These are phyloP conservation scores for Aspergillus conjunctus DNA, from an alignment of 495 filamentous ascomycete species.

Conservation along the genomic window DNA sequence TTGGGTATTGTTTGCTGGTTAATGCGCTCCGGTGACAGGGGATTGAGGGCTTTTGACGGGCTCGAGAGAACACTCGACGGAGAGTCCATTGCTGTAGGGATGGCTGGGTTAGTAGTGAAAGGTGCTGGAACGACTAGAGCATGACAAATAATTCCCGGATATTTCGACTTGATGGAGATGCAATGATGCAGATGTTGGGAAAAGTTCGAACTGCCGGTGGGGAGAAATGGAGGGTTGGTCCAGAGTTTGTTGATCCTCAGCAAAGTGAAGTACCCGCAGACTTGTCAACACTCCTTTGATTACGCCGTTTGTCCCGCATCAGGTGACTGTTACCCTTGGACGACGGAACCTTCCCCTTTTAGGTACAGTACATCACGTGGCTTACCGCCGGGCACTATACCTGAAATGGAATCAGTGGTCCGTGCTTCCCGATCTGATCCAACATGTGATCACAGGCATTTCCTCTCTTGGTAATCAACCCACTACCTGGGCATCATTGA, in stretches of 20 bases:
- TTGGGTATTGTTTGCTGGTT: constrained; percentile 64
- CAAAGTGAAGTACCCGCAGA: constrained; percentile 39
- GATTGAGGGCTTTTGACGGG: constrained; percentile 62
- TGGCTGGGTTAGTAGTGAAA: constrained; percentile 16
- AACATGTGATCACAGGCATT: background rate
- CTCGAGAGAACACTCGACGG: constrained; percentile 47
- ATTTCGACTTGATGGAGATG: background rate
- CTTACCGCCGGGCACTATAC: background rate
- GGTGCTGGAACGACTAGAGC: constrained; percentile 22
- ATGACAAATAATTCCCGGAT: constrained; percentile 22
- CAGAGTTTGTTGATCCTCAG: constrained; percentile 19
- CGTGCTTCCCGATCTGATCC: background rate
- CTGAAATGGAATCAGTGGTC: background rate
- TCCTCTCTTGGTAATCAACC: no score
- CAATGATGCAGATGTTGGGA: background rate
- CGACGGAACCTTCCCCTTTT: constrained; percentile 25
- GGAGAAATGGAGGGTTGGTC: constrained; percentile 12
- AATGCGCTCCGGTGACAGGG: constrained; percentile 77
- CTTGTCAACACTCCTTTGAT: constrained; percentile 30
- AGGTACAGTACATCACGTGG: constrained; percentile 10
- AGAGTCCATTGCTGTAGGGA: constrained; percentile 41
- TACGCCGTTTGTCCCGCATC: constrained; percentile 34
- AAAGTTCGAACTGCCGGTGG: constrained; percentile 16
- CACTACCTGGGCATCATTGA: background rate
- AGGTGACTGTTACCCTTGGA: constrained; percentile 46